phyloP scores from a whole-genome alignment of 2,329 filamentous ascomycete genomes.

The Curvularia lunata region DNA sequence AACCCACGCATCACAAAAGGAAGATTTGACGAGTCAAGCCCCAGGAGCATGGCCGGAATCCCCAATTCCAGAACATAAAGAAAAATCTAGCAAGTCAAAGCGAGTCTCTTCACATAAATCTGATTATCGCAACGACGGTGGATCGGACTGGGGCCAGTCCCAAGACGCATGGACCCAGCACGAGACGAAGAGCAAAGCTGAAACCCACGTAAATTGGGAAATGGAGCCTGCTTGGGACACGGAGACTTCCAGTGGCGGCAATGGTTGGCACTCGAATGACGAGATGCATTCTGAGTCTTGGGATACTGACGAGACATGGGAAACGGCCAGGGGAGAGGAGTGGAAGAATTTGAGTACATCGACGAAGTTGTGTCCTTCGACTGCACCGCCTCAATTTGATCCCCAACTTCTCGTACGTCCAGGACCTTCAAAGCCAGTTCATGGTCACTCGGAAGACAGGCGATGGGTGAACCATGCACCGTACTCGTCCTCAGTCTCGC shows the following conservation, averaged over 20 bases:
- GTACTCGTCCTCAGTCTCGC: slow-evolving; percentile 13
- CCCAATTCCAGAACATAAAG: slow-evolving; percentile 5
- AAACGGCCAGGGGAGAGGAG: slow-evolving; percentile 1
- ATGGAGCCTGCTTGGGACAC: slow-evolving; percentile 16
- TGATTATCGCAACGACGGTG: background rate
- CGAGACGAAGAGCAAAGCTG: slow-evolving; percentile 10
- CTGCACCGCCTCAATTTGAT: background rate
- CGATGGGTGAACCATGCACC: slow-evolving; percentile 11
- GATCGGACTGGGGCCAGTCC: slow-evolving; percentile 11
- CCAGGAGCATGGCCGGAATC: slow-evolving; percentile 39
- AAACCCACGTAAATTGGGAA: slow-evolving; percentile 22
- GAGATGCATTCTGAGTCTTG: slow-evolving; percentile 25
- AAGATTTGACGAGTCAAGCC: slow-evolving; percentile 16
- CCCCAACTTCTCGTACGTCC: background rate
- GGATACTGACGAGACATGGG: slow-evolving; percentile 29
- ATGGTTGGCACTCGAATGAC: slow-evolving; percentile 22
- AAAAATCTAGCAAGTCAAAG: background rate
- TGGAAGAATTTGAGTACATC: slow-evolving; percentile 7
- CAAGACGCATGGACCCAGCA: slow-evolving; percentile 8
- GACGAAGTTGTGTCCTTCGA: background rate
- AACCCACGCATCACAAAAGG: background rate
- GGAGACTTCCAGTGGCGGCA: slow-evolving; percentile 5
- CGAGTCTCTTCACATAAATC: background rate
- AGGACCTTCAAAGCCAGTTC: background rate
- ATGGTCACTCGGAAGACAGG: slow-evolving; percentile 16